Percentiles rank a stretch among this genome's conserved stretches.
Evolutionary conservation across 768 basidiomycete species (phyloP).

Genomic region (Serendipita sp.): DNA sequence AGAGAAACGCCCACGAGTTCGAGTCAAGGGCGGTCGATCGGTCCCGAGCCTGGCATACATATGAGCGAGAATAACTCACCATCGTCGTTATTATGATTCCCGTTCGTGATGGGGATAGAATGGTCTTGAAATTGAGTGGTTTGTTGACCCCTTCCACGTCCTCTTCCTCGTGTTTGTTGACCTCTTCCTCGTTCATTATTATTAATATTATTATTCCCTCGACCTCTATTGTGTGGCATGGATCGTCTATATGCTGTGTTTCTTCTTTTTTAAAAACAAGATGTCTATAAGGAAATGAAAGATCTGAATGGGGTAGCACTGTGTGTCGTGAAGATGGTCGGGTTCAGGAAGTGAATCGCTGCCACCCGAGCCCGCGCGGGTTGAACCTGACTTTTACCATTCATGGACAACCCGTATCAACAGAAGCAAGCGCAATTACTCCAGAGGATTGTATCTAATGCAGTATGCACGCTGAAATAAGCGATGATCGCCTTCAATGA

Average conservation of each 20-base stretch:
- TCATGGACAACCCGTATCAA: slow-evolving; percentile 1
- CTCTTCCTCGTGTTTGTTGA: background rate
- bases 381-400: background rate
- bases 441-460: background rate
- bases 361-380: background rate
- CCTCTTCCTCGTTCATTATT: background rate
- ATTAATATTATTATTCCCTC: background rate
- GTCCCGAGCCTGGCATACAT: background rate
- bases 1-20: no score
- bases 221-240: background rate
- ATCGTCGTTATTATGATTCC: no score
- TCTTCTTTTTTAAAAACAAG: background rate
- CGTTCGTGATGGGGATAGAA: no score
- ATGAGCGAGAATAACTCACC: background rate
- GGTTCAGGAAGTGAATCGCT: background rate
- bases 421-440: background rate
- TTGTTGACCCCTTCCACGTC: no score
- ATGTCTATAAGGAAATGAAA: background rate
- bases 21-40: no score
- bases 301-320: background rate
- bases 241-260: background rate
- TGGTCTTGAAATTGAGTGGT: no score
- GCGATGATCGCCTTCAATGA: background rate
- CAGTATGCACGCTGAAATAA: background rate
- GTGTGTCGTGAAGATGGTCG: background rate